Percentiles rank a stretch among this genome's conserved stretches.
Conservation (phyloP, 257 asterid genomes). For the Solanum acaule region DNA sequence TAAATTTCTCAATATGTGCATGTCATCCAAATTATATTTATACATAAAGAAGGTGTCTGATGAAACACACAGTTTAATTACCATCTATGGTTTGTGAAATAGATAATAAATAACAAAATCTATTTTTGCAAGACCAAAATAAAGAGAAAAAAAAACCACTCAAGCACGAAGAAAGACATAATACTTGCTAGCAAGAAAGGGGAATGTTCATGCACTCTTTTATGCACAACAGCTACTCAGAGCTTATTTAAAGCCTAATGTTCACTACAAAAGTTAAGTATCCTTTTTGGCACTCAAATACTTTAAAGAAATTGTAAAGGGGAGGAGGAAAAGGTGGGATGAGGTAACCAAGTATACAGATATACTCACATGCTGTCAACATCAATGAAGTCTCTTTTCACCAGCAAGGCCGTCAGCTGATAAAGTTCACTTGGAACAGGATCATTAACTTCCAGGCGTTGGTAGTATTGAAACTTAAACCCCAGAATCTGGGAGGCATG, state of each 20-base stretch:
- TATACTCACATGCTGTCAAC: constrained; percentile 80
- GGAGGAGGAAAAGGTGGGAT: background rate
- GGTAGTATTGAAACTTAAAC: constrained; percentile 91
- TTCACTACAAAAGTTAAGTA: background rate
- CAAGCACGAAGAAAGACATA: background rate
- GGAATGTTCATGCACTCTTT: background rate
- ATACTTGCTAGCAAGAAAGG: background rate
- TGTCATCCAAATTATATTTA: background rate
- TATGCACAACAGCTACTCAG: background rate
- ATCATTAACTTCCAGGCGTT: constrained; percentile 57
- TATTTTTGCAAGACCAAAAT: background rate
- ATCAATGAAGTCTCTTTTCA: constrained; percentile 81
- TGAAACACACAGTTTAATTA: background rate
- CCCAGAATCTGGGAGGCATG: constrained; percentile 97
- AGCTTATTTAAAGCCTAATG: background rate
- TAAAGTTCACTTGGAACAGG: constrained; percentile 76
- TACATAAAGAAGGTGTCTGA: background rate
- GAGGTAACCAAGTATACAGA: background rate
- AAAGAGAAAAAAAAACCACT: background rate
- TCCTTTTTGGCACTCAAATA: background rate
- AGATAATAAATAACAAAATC: background rate
- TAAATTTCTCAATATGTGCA: background rate
- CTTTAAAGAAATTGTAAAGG: background rate
- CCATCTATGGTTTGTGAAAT: background rate
- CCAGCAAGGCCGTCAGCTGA: constrained; percentile 84